These are phyloP conservation scores for Cercospora nicotianae DNA, from an alignment of 2,329 filamentous ascomycete species.

Conservation along the genomic window DNA sequence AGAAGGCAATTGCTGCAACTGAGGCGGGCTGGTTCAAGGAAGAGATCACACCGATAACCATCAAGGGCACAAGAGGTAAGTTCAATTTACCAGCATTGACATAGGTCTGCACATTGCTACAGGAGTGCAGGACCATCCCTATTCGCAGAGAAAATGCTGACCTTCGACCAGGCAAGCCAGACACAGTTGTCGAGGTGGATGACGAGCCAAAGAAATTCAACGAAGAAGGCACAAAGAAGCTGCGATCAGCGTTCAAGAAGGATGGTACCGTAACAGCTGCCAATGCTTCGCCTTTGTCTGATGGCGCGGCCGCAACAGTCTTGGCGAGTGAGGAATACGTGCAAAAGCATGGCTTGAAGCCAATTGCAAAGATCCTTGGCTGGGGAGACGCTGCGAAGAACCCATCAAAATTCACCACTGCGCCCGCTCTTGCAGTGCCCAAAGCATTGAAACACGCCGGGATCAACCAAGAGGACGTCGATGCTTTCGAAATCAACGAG, in stretches of 20 bases:
- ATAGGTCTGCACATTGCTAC: background rate
- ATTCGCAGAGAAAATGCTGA: background rate
- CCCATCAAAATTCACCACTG: slow-evolving; percentile 93
- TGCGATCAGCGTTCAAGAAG: slow-evolving; percentile 76
- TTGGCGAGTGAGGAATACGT: slow-evolving; percentile 93
- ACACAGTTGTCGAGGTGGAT: slow-evolving; percentile 75
- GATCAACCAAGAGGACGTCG: slow-evolving; percentile 72
- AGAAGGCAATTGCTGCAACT: slow-evolving; percentile 85
- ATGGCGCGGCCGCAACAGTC: slow-evolving; percentile 88
- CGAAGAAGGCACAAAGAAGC: slow-evolving; percentile 51
- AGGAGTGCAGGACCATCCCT: background rate
- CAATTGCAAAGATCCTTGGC: slow-evolving; percentile 92
- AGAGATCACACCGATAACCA: slow-evolving; percentile 88
- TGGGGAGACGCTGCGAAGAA: slow-evolving; percentile 94
- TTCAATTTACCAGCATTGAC: background rate
- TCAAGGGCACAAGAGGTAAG: slow-evolving; percentile 75
- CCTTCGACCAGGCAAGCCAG: slow-evolving; percentile 61
- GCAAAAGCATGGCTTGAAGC: slow-evolving; percentile 86
- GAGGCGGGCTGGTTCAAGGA: slow-evolving; percentile 76
- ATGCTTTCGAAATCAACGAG: slow-evolving; percentile 99
- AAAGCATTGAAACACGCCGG: slow-evolving; percentile 96
- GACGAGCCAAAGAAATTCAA: slow-evolving; percentile 91
- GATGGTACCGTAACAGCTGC: slow-evolving; percentile 82
- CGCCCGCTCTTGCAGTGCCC: slow-evolving; percentile 89
- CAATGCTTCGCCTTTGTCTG: slow-evolving; percentile 94